These are phyloP conservation scores for sorghum (Sorghum bicolor) DNA, from an alignment of 176 grass and related monocot genomes.

Conservation along the genomic window DNA sequence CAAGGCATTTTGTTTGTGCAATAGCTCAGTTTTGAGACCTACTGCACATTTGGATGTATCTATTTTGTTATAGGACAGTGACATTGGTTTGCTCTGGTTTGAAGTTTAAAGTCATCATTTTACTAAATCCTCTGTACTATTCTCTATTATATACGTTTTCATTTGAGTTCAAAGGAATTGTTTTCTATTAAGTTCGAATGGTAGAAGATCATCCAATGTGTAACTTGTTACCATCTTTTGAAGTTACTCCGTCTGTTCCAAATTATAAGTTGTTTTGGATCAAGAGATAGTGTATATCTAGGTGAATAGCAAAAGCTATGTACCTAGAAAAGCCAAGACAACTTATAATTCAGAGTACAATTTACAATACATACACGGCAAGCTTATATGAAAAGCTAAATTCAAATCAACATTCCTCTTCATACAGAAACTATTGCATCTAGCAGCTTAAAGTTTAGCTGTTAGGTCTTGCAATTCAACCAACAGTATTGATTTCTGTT, in stretches of 20 bases:
- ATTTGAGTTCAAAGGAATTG: background rate
- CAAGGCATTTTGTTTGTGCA: background rate
- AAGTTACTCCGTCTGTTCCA: background rate
- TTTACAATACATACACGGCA: background rate
- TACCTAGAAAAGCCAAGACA: background rate
- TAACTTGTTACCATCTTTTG: background rate
- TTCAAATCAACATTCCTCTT: background rate
- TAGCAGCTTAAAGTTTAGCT: background rate
- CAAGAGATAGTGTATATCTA: background rate
- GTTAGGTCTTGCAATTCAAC: background rate
- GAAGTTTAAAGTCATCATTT: background rate
- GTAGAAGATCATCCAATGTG: background rate
- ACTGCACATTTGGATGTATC: background rate
- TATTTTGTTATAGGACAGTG: background rate
- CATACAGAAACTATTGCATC: background rate
- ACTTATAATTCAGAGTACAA: background rate
- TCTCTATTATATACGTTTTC: background rate
- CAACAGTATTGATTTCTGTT: background rate
- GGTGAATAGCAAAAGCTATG: background rate
- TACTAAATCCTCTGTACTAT: background rate
- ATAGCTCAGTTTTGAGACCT: background rate
- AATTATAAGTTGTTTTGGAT: background rate
- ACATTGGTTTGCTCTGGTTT: background rate
- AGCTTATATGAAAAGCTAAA: background rate
- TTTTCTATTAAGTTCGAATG: background rate